Evolutionary conservation across 2,329 filamentous ascomycete species (phyloP).

Genomic region (Stenocarpella maydis): DNA sequence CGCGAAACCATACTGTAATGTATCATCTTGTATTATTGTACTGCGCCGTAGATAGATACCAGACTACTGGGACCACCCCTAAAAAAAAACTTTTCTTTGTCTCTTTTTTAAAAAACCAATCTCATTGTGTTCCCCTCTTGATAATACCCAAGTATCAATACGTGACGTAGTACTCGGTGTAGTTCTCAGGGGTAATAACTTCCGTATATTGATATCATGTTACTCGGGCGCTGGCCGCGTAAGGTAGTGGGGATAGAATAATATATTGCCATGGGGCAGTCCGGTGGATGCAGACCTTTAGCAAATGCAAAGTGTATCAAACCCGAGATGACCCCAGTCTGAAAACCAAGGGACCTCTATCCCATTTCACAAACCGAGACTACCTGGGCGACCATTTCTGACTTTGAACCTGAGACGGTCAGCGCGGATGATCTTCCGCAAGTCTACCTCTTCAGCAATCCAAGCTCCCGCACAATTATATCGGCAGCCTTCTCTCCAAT

Average conservation of each 20-base stretch:
- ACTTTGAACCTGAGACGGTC: neutral
- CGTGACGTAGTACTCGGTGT: neutral
- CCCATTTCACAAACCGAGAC: neutral
- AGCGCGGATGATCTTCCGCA: neutral
- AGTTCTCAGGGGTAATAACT: neutral
- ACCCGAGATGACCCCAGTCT: neutral
- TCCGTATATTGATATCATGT: neutral
- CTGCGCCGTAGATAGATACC: conserved; percentile 9
- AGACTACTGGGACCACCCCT: neutral
- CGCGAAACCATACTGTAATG: conserved; percentile 14
- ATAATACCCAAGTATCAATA: neutral
- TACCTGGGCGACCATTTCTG: neutral
- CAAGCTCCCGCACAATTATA: conserved; percentile 40
- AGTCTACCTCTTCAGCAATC: conserved; percentile 24
- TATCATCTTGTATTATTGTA: conserved; percentile 23
- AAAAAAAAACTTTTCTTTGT: neutral
- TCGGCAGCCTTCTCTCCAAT: conserved; percentile 53
- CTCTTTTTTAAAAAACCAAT: neutral
- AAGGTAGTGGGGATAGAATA: too few relatives aligned
- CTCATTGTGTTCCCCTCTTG: neutral
- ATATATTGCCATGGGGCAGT: too few relatives aligned
- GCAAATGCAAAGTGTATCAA: neutral
- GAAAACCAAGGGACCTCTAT: too few relatives aligned
- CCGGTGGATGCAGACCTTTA: neutral
- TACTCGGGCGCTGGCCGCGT: too few relatives aligned